Percentiles rank a stretch among this genome's conserved stretches.
These are phyloP conservation scores for Glonium stellatum DNA, from an alignment of 495 filamentous ascomycete species.

Conservation along the genomic window DNA sequence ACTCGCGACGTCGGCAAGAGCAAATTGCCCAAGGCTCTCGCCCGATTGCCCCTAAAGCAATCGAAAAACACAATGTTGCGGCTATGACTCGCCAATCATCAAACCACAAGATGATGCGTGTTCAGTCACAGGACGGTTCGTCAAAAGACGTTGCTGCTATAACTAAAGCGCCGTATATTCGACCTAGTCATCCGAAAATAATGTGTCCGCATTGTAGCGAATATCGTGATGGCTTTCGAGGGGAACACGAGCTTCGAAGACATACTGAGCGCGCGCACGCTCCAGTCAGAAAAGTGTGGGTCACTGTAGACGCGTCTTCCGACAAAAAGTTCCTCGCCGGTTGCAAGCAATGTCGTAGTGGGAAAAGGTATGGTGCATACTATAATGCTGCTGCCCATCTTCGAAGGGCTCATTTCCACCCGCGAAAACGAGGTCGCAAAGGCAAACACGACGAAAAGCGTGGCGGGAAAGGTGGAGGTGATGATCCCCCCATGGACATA, in stretches of 20 bases:
- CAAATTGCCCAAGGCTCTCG: conserved; percentile 19
- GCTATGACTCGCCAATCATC: conserved; percentile 12
- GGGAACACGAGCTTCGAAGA: conserved; percentile 85
- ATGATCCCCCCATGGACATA: conserved; percentile 71
- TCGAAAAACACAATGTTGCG: conserved; percentile 13
- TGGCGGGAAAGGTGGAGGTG: conserved; percentile 77
- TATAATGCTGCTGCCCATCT: conserved; percentile 95
- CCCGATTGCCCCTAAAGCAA: conserved; percentile 25
- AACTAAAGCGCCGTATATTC: conserved; percentile 62
- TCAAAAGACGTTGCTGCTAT: conserved; percentile 57
- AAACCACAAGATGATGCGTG: conserved; percentile 47
- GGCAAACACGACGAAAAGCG: conserved; percentile 58
- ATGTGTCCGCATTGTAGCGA: conserved; percentile 67
- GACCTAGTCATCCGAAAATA: conserved; percentile 70
- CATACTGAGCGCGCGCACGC: conserved; percentile 79
- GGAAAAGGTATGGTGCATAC: conserved; percentile 82
- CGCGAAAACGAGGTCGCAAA: conserved; percentile 49
- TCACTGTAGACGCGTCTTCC: conserved; percentile 61
- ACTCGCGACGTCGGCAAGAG: conserved; percentile 26
- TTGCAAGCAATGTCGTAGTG: conserved; percentile 76
- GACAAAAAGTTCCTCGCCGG: conserved; percentile 61
- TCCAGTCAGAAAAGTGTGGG: conserved; percentile 65
- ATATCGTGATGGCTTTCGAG: conserved; percentile 80
- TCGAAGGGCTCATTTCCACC: conserved; percentile 79
- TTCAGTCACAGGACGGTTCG: conserved; percentile 53